Evolutionary conservation across 805 yeast genomes (phyloP), one percentile per base, ranked within the genome.

Genomic region (Pichia kluyveri): DNA sequence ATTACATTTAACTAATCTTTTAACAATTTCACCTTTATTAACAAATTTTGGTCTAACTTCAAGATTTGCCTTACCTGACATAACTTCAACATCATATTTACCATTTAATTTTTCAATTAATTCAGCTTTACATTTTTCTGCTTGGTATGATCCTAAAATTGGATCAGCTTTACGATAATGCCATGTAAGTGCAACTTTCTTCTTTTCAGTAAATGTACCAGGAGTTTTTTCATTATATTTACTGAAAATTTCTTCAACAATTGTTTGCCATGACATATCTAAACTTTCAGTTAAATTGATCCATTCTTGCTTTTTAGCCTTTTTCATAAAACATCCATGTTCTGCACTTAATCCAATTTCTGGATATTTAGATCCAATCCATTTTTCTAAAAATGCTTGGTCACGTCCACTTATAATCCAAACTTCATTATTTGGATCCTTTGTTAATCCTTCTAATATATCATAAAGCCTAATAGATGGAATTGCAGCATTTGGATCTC

Each of bases 321-420:
- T 83, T 60, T 84, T 85, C 76, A 91, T 77, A 60, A 93, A 93
- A 60, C 97, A 91, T 8, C 99, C 99, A 64, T 93, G 99, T 62
- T 93, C 99, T 0, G 99, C 98, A 50, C 95, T 83, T 46, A 93
- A 72, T 1, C 97, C 96, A 34, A 93, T 69, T 40, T 72, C 66
- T 18, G 75, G 71, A 48, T 76, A 71, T 53, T 75, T 75, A 3
- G 75, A 59, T 8, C 97, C 97, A 52, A 90, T 69, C 93, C 96
- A 89, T 66, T 81, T 79, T 53, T 85, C 95, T 58, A 93, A 73
- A 60, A 93, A 93, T 44, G 72, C 77, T 68, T 86, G 96, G 65
- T 93, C 99, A 56, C 99, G 79, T 2, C 99, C 99, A 39, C 95
- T 83, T 51, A 93, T 91, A 54, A 93, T 79, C 99, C 99, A 93